These are phyloP conservation scores for Adiantum capillusveneris DNA, from an alignment of 75 land plant genomes.

Conservation along the genomic window DNA sequence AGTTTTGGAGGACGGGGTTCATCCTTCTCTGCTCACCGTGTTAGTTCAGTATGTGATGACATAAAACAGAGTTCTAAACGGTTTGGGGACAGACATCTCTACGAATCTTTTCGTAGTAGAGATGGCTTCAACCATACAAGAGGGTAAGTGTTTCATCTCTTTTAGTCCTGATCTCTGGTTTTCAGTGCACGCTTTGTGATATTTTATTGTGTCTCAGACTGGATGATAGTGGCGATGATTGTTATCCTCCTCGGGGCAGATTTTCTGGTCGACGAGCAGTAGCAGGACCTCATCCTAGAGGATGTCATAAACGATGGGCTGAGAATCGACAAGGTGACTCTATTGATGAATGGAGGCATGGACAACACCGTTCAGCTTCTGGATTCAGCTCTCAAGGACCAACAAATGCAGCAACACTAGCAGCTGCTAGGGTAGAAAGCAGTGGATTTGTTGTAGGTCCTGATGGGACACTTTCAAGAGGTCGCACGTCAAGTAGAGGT, in stretches of 20 bases:
- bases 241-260: conserved; percentile 26
- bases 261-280: conserved; percentile 24
- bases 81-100: conserved; percentile 12
- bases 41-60: no score
- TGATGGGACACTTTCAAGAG: conserved; percentile 41
- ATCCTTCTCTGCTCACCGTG: background rate
- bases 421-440: conserved; percentile 64
- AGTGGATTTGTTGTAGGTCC: conserved; percentile 62
- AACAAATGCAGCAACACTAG: conserved; percentile 45
- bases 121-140: conserved; percentile 11
- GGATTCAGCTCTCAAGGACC: conserved; percentile 25
- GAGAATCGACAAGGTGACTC: conserved; percentile 25
- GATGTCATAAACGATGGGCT: conserved; percentile 20
- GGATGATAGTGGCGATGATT: conserved; percentile 11
- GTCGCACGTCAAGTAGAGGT: conserved; percentile 13
- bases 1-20: conserved; percentile 8
- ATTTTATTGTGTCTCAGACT: conserved; percentile 9
- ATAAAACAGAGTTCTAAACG: conserved; percentile 6
- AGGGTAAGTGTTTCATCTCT: conserved; percentile 9
- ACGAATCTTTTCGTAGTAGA: conserved; percentile 14
- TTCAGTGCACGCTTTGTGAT: background rate
- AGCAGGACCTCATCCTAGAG: conserved; percentile 32
- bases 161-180: no score
- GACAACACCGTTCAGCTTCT: conserved; percentile 33
- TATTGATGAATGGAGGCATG: conserved; percentile 13